Evolutionary conservation across 495 filamentous ascomycete species (phyloP), one percentile per base, ranked within the genome.

Genomic region (Lasiosphaeria miniovina): DNA sequence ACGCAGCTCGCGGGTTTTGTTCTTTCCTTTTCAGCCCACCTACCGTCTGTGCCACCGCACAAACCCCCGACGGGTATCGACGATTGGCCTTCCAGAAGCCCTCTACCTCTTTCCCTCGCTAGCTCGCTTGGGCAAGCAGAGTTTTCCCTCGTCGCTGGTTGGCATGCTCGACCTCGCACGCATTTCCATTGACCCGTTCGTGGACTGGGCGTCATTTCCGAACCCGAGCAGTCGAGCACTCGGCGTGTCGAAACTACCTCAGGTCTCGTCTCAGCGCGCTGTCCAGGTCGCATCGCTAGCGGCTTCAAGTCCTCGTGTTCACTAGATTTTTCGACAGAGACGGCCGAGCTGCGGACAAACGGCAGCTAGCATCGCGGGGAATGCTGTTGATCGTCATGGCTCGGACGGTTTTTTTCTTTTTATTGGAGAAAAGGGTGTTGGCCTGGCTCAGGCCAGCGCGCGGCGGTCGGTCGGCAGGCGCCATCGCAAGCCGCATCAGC

Each of bases 161-260:
- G 12, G 43, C 43, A 46, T n/a, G 12, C 43, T 9, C 43, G 12
- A 41, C 8, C 38, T 41, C 38, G 38, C 7, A 41, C 12, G 12
- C 38, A 46, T 14, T n/a, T 11, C 43, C 15, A 14, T 46, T n/a
- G 5, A 5, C 11, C 12, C 43, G 15, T 46, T 46, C 24, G 24
- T 41, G 3, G 43, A 55, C 17, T 46, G 54, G 54, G 24, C n/a
- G 40, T 52, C 49, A 58, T 58, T 52, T 58, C 56, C 56, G 56
- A 40, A 15, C 17, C 35, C 34, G 10, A 7, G 49, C 56, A 24
- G 24, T 24, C 24, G 24, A 24, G 24, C 24, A 24, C 24, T 24
- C 24, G 24, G 2, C 24, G 24, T 24, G 24, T 24, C 24, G 24
- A 24, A 24, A 24, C 24, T 24, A 24, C 24, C 24, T 24, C 24